A percentile compares a stretch with the other conserved stretches of the same genome.
These are phyloP conservation scores for Dactylellina cionopaga DNA, from an alignment of 2,329 filamentous ascomycete genomes.

Conservation along the genomic window DNA sequence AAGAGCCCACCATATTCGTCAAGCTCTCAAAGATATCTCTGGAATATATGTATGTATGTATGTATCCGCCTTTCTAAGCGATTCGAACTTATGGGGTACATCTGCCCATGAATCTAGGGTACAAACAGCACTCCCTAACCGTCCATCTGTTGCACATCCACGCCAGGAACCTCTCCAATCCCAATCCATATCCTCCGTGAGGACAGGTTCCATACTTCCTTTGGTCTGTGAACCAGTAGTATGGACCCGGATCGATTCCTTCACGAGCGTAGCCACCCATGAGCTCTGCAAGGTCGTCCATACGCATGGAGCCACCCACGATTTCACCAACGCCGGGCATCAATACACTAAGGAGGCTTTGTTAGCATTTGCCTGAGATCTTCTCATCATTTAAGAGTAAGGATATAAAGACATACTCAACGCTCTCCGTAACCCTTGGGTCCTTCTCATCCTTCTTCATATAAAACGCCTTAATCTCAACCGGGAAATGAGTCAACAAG, in stretches of 20 bases:
- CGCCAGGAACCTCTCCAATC: constrained; percentile 79
- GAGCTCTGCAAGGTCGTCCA: constrained; percentile 88
- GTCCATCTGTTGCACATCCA: constrained; percentile 72
- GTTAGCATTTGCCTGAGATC: neutral
- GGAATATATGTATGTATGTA: neutral
- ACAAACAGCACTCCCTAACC: constrained; percentile 75
- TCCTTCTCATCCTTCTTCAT: constrained; percentile 90
- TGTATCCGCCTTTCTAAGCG: neutral
- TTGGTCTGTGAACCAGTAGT: constrained; percentile 99
- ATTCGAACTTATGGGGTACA: constrained; percentile 73
- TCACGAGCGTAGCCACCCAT: constrained; percentile 88
- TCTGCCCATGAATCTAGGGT: constrained; percentile 81
- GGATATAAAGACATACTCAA: constrained; percentile 67
- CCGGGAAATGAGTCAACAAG: constrained; percentile 95
- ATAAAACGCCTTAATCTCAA: constrained; percentile 98
- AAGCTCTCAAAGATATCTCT: neutral
- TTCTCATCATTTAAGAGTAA: neutral
- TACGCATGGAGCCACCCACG: constrained; percentile 95
- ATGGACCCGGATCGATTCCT: constrained; percentile 82
- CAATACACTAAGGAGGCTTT: constrained; percentile 62
- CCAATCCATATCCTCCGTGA: constrained; percentile 92
- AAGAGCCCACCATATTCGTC: neutral
- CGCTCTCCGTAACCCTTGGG: constrained; percentile 85
- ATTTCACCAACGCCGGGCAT: constrained; percentile 98
- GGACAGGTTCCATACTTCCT: constrained; percentile 94